phyloP scores from a whole-genome alignment of 2,329 filamentous ascomycete species.

The Beauveria brongniartii region DNA sequence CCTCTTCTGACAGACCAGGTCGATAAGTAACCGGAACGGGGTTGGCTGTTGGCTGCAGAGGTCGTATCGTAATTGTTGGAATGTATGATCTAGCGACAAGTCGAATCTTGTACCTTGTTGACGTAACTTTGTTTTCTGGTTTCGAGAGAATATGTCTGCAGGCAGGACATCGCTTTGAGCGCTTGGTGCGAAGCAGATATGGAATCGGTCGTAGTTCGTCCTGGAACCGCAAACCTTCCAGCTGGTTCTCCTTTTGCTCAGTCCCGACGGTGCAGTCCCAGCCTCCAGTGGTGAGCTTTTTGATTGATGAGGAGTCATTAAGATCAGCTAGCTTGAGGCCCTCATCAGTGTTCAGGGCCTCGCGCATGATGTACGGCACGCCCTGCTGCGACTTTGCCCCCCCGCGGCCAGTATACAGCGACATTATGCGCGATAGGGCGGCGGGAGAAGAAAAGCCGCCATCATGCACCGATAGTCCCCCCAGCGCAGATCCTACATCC shows the following conservation, averaged over 20 bases:
- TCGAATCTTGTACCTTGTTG: constrained; percentile 85
- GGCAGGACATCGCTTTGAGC: constrained; percentile 83
- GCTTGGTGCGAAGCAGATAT: constrained; percentile 79
- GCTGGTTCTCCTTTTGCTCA: constrained; percentile 41
- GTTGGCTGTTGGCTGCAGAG: constrained; percentile 38
- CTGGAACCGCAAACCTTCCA: constrained; percentile 53
- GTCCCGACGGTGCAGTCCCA: constrained; percentile 54
- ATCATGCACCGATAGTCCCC: constrained; percentile 34
- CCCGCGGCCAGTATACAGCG: constrained; percentile 65
- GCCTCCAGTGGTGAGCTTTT: constrained; percentile 48
- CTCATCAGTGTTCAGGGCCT: constrained; percentile 62
- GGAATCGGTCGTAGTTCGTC: constrained; percentile 74
- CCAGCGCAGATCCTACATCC: constrained; percentile 46
- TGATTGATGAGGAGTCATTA: constrained; percentile 54
- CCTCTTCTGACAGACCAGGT: constrained; percentile 23
- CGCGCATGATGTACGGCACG: constrained; percentile 68
- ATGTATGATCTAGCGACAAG: constrained; percentile 84
- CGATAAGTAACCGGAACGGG: constrained; percentile 28
- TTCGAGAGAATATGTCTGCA: constrained; percentile 95
- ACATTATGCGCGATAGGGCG: constrained; percentile 83
- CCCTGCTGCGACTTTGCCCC: constrained; percentile 57
- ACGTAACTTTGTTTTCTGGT: constrained; percentile 83
- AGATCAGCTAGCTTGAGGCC: constrained; percentile 58
- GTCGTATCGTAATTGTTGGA: constrained; percentile 68
- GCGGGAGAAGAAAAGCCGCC: constrained; percentile 65